Evolutionary conservation across 441 rosid genomes (phyloP).

Genomic region (Brassica hybrid): DNA sequence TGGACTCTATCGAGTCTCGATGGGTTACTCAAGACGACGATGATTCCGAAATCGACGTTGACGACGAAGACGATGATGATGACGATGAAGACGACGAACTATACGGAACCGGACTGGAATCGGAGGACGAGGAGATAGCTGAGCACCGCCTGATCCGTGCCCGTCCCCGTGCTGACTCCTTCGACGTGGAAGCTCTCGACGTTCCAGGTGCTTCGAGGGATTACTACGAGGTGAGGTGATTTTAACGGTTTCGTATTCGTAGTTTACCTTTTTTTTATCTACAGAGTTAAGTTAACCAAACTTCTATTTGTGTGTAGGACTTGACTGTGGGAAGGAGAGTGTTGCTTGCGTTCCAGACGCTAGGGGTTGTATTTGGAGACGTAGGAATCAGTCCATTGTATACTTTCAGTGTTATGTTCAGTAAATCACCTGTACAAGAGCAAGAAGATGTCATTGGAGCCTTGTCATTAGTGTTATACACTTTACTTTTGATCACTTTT

Average conservation of each 20-base stretch:
- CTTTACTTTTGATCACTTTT: constrained; percentile 84
- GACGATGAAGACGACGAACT: constrained; percentile 29
- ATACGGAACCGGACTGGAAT: constrained; percentile 55
- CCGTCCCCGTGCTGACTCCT: constrained; percentile 86
- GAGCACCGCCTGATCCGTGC: constrained; percentile 90
- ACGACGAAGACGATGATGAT: constrained; percentile 52
- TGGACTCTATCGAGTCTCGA: constrained; percentile 85
- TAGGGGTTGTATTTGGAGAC: constrained; percentile 96
- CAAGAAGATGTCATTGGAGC: constrained; percentile 93
- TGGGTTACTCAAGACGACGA: constrained; percentile 89
- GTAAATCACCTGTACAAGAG: constrained; percentile 78
- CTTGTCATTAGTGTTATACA: constrained; percentile 83
- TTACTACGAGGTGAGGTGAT: constrained; percentile 66
- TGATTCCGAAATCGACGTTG: constrained; percentile 65
- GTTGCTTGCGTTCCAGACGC: constrained; percentile 86
- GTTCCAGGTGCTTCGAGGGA: constrained; percentile 80
- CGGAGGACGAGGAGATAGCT: constrained; percentile 76
- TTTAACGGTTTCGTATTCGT: no score
- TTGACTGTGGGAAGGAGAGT: constrained; percentile 74
- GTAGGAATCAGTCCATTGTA: constrained; percentile 98
- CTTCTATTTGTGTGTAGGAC: constrained; percentile 45
- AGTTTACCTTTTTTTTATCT: no score
- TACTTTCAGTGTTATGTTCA: constrained; percentile 92
- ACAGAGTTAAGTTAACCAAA: no score
- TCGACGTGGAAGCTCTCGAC: constrained; percentile 97